Evolutionary conservation across 2,329 filamentous ascomycete genomes (phyloP).

Genomic region (Mycogone perniciosa): DNA sequence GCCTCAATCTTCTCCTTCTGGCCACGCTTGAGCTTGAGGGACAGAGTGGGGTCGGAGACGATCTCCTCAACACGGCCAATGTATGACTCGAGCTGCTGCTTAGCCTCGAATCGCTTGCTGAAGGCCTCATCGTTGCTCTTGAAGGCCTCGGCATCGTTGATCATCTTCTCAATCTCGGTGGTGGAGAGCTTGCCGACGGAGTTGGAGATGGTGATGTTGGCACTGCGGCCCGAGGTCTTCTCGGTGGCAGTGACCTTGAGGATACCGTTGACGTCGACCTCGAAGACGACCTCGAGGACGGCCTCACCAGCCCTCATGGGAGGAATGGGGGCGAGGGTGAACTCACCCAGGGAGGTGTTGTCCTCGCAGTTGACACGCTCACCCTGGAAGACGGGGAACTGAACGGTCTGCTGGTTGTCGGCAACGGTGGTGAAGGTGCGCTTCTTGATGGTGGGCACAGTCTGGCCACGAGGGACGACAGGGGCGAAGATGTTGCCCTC

Average conservation of each 20-base stretch:
- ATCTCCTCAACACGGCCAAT: constrained; percentile 99
- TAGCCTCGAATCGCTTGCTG: constrained; percentile 98
- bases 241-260: constrained; percentile 98
- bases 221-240: constrained; percentile 95
- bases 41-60: constrained; percentile 90
- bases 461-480: constrained; percentile 74
- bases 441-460: constrained; percentile 78
- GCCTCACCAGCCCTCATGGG: constrained; percentile 91
- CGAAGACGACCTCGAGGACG: constrained; percentile 95
- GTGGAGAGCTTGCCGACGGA: constrained; percentile 97
- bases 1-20: constrained; percentile 99
- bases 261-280: constrained; percentile 99
- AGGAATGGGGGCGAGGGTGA: constrained; percentile 84
- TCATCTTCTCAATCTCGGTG: constrained; percentile 95
- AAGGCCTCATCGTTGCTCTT: constrained; percentile 97
- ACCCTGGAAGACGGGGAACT: constrained; percentile 93
- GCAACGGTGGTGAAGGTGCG: constrained; percentile 82
- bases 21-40: constrained; percentile 95
- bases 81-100: constrained; percentile 99
- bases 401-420: constrained; percentile 59
- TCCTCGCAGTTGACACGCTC: constrained; percentile 98
- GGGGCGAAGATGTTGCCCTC: constrained; percentile 98
- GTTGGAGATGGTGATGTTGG: constrained; percentile 99
- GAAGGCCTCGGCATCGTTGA: constrained; percentile 95
- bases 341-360: constrained; percentile 96